Evolutionary conservation across 768 basidiomycete genomes (phyloP), one percentile per base, ranked within the genome.

Genomic region (Mycena metata): DNA sequence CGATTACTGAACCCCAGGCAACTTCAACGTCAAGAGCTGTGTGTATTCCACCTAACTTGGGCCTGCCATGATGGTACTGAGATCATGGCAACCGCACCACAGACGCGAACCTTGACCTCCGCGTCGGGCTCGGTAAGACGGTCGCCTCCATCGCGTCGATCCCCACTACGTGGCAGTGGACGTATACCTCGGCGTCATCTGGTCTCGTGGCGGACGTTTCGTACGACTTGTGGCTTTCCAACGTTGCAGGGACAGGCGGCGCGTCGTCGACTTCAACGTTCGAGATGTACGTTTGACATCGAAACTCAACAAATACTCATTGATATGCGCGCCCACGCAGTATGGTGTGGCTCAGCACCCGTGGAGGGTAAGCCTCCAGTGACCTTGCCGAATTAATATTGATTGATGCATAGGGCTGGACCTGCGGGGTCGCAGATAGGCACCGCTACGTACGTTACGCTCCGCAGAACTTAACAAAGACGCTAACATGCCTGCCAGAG

Each of bases 41-140:
- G 52, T 21, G 74, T 72, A 23, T 51, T 30, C 16, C 30, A 60
- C 23, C 8, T 24, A 7, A n/a, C 16, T 13, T 16, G 35, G 19
- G 3, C 10, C 45, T n/a, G 8, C 12, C 19, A 23, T 39, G 3
- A 42, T 30, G 30, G 6, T 30, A 30, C 30, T 30, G 30, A 30
- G 30, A 12, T 30, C 9, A 24, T 17, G 26, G 62, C 58, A 39
- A 19, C 46, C 26, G 8, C 15, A 19, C 19, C 17, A 30, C 23
- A 80, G 79, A 78, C 60, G 75, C 79, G n/a, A 79, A 81, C 54
- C 72, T 81, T 50, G 76, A 81, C 61, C 74, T 81, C n/a, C 70
- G 73, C 39, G 65, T 69, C 24, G 77, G 77, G 11, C 55, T 78
- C 13, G 75, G 74, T 19, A 77, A 81, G 65, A 60, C 17, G 16